Percentiles rank a stretch among this genome's conserved stretches.
phyloP scores from a whole-genome alignment of 176 grass and related monocot genomes.

The Zoysia japonica region DNA sequence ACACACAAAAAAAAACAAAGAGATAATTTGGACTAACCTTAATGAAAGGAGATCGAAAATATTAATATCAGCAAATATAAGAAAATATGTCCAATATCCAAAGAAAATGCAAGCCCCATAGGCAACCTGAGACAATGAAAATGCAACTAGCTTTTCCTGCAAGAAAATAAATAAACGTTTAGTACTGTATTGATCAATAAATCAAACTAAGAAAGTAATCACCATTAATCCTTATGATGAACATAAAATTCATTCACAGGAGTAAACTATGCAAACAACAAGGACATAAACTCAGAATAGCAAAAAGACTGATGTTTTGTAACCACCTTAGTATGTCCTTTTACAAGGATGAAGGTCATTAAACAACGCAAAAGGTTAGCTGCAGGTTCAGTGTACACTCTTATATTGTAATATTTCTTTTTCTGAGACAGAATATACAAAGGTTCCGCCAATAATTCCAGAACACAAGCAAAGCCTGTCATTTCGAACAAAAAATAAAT shows the following conservation, averaged over 20 bases:
- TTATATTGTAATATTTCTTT: slow-evolving; percentile 80
- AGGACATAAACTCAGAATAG: slow-evolving; percentile 7
- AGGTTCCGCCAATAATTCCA: slow-evolving; percentile 93
- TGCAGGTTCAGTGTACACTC: slow-evolving; percentile 77
- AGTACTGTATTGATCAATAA: slow-evolving; percentile 24
- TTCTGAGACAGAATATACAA: slow-evolving; percentile 94
- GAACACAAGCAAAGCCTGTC: slow-evolving; percentile 89
- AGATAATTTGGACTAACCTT: slow-evolving; percentile 58
- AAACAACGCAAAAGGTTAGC: slow-evolving; percentile 81
- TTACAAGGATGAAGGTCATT: slow-evolving; percentile 80
- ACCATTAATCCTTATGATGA: too few relatives aligned
- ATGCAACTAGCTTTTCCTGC: slow-evolving; percentile 79
- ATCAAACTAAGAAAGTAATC: slow-evolving; percentile 11
- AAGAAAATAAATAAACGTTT: slow-evolving; percentile 40
- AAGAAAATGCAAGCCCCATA: slow-evolving; percentile 75
- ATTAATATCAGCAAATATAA: slow-evolving; percentile 53
- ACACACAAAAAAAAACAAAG: slow-evolving; percentile 17
- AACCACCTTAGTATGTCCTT: slow-evolving; percentile 69
- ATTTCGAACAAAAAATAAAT: slow-evolving; percentile 41
- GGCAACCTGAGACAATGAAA: slow-evolving; percentile 86
- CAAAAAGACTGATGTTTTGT: slow-evolving; percentile 30
- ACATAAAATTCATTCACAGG: not conserved
- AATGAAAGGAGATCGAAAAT: slow-evolving; percentile 63
- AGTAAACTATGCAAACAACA: not conserved
- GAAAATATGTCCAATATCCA: slow-evolving; percentile 92